These are phyloP conservation scores for Aspergillus eucalypticola DNA, from an alignment of 2,329 filamentous ascomycete genomes.

Conservation along the genomic window DNA sequence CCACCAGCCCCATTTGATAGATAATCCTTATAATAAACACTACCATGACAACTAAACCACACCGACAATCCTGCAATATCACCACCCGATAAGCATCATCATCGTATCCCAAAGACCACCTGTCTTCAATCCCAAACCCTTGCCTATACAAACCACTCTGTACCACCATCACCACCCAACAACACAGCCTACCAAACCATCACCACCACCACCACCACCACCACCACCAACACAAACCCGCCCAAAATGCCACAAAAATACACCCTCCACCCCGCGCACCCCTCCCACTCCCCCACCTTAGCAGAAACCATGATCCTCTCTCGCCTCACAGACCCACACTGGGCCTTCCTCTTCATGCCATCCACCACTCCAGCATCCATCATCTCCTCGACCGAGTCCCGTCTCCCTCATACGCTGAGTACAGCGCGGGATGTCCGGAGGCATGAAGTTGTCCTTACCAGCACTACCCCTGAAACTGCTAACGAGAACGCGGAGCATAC, in stretches of 20 bases:
- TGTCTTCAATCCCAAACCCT: not conserved
- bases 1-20: too few relatives aligned
- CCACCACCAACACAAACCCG: too few relatives aligned
- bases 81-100: not conserved
- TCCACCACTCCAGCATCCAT: not conserved
- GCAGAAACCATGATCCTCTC: not conserved
- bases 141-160: not conserved
- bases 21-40: not conserved
- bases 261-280: not conserved
- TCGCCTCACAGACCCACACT: conserved; percentile 6
- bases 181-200: too few relatives aligned
- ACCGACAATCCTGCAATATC: not conserved
- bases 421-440: not conserved
- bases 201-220: too few relatives aligned
- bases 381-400: not conserved
- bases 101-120: not conserved
- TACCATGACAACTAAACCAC: too few relatives aligned
- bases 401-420: not conserved
- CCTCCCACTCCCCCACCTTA: not conserved
- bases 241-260: too few relatives aligned
- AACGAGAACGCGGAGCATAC: rapidly evolving
- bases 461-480: rapidly evolving
- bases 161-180: too few relatives aligned
- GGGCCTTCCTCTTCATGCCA: not conserved
- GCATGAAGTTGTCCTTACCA: not conserved